Evolutionary conservation across 2,329 filamentous ascomycete species (phyloP).

Genomic region (Sarocladium strictum): DNA sequence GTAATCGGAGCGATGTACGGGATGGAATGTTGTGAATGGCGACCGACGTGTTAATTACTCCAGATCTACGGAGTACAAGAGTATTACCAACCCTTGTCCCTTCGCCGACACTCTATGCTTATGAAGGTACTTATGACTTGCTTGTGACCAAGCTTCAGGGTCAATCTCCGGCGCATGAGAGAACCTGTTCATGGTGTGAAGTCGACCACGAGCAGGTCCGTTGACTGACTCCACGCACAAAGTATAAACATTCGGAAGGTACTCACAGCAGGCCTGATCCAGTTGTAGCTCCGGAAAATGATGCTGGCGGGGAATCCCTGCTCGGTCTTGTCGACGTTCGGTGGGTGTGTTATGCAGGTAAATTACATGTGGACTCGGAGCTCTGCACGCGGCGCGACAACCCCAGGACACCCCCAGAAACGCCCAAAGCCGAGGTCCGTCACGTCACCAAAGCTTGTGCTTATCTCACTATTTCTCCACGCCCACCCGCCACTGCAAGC

Average conservation of each 20-base stretch:
- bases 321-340: background rate
- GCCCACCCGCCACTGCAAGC: background rate
- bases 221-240: background rate
- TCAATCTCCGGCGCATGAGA: background rate
- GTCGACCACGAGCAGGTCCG: background rate
- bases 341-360: background rate
- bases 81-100: too few relatives aligned
- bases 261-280: background rate
- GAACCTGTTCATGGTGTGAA: background rate
- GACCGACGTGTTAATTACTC: too few relatives aligned
- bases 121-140: too few relatives aligned
- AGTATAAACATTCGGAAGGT: background rate
- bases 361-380: constrained; percentile 5
- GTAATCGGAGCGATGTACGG: too few relatives aligned
- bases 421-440: constrained; percentile 6
- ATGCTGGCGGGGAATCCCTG: constrained; percentile 6
- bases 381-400: too few relatives aligned
- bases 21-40: too few relatives aligned
- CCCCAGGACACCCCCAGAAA: too few relatives aligned
- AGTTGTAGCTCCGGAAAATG: background rate
- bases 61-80: too few relatives aligned
- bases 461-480: background rate
- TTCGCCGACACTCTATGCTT: too few relatives aligned
- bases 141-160: background rate
- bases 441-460: background rate